Base-by-base conservation (phyloP, 2,329 filamentous ascomycete species). In the Ophiocordyceps camponoti-floridani region DNA sequence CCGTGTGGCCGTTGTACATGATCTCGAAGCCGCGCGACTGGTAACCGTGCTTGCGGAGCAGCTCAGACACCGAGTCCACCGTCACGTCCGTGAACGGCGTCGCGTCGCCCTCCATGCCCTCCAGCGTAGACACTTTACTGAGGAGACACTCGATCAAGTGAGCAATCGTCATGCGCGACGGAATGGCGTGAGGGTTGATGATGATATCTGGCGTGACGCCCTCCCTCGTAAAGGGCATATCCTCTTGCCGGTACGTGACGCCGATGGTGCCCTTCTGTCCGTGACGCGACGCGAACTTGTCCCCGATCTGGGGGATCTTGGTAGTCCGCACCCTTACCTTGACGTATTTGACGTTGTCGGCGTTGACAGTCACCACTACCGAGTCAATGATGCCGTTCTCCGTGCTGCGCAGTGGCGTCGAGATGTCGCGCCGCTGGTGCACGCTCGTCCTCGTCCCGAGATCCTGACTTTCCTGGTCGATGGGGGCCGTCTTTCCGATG, bases 101-200 rank as follows among this genome's bases (percentile, higher is more conserved):
- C 1, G 91, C 91, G 57, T 98, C 93, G 55, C 91, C 93, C 67
- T 98, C 91, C 63, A 87, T 84, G 40, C 91, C 93, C 63, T 88
- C 84, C 19, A 98, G 73, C 2, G 91, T 84, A 1, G 87, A 86
- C 33, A 98, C 91, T 62, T 98, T 98, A 61, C 86, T 94, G 46
- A 98, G 75, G 53, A 96, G 75, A 73, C 91, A 98, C 70, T 98
- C 91, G 61, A 98, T 94, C 76, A 98, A 88, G 73, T 98, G 91
- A 55, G 91, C 91, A 79, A 98, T 98, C 3, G 93, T 98, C 91
- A 98, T 98, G 77, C 91, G 91, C 45, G 91, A 98, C 0, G 91
- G 91, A 75, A 98, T 98, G 59, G 91, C 93, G 73, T 98, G 91
- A 1, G 91, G 91, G 64, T 98, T 98, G 72, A 98, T 96, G 63